Evolutionary conservation across 1,284 basidiomycete species (phyloP).

Genomic region (Cutaneotrichosporon cyanovorans): DNA sequence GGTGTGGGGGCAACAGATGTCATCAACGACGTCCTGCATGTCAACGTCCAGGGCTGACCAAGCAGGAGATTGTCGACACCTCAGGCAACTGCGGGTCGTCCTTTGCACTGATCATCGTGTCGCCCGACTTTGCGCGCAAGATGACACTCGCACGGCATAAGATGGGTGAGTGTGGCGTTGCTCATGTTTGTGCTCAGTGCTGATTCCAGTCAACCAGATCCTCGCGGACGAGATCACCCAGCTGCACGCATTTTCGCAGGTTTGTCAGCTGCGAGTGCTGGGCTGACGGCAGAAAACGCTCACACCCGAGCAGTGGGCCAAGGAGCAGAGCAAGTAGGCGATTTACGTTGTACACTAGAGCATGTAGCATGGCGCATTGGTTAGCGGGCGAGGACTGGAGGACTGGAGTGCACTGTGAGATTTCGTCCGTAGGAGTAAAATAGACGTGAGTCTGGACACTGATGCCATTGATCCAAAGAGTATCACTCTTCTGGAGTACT

Average conservation of each 20-base stretch:
- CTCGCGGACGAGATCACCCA: constrained; percentile 39
- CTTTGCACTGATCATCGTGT: constrained; percentile 41
- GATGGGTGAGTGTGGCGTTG: constrained; percentile 31
- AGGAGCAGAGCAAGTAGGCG: constrained; percentile 21
- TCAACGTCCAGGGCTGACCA: constrained; percentile 1
- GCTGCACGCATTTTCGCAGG: constrained; percentile 45
- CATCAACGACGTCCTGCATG: background rate
- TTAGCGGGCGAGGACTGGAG: too few species aligned
- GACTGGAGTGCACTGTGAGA: too few species aligned
- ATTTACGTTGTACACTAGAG: background rate
- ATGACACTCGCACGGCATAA: constrained; percentile 43
- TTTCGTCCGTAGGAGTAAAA: too few species aligned
- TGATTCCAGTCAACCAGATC: constrained; percentile 38
- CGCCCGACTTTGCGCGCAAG: constrained; percentile 42
- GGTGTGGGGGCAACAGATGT: too few species aligned
- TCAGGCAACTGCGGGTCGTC: constrained; percentile 46
- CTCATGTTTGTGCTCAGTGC: background rate
- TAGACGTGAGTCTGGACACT: too few species aligned
- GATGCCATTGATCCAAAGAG: too few species aligned
- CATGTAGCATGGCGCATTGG: too few species aligned
- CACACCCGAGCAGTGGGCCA: constrained; percentile 43
- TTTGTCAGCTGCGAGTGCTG: constrained; percentile 11
- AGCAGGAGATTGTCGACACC: constrained; percentile 24
- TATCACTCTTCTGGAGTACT: too few species aligned
- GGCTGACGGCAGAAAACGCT: constrained; percentile 33